These are phyloP conservation scores for Phytophthora podocarpi DNA, from an alignment of 352 stramenopile genomes.

Conservation along the genomic window DNA sequence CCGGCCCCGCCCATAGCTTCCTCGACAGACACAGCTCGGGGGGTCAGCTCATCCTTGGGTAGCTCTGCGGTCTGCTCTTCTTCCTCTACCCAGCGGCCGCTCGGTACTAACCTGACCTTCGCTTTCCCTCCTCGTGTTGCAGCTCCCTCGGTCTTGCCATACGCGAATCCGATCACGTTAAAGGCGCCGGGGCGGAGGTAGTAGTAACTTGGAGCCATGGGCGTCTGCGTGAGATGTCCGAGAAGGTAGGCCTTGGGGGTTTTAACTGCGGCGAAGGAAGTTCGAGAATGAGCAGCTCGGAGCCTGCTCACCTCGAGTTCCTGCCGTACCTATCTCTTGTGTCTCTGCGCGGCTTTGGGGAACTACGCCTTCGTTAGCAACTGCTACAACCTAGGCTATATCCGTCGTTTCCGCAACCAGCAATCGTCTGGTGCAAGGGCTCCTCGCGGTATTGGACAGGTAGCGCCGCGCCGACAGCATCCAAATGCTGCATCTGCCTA, in stretches of 20 bases:
- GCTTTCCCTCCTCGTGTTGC: not conserved
- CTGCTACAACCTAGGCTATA: not conserved
- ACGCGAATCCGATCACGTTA: constrained; percentile 8
- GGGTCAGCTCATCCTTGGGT: not conserved
- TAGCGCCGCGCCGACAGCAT: too few relatives aligned
- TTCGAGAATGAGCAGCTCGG: too few relatives aligned
- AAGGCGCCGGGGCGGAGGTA: constrained; percentile 2
- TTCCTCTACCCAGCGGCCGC: not conserved
- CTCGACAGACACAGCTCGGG: not conserved
- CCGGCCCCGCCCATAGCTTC: constrained; percentile 13
- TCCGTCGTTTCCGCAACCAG: constrained; percentile 5
- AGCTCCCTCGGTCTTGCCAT: not conserved
- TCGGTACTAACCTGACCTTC: not conserved
- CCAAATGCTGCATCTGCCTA: too few relatives aligned
- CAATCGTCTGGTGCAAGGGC: not conserved
- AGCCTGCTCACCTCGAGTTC: not conserved
- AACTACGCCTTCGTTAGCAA: constrained; percentile 6
- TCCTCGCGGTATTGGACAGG: too few relatives aligned
- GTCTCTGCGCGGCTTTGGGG: not conserved
- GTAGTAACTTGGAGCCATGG: constrained; percentile 1
- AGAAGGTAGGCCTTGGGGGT: not conserved
- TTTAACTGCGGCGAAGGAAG: not conserved
- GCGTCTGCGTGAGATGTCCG: not conserved
- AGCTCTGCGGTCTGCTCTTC: not conserved
- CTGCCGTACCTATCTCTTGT: not conserved